Conservation (phyloP, 2,329 filamentous ascomycete species). For the Aspergillus uvarum region DNA sequence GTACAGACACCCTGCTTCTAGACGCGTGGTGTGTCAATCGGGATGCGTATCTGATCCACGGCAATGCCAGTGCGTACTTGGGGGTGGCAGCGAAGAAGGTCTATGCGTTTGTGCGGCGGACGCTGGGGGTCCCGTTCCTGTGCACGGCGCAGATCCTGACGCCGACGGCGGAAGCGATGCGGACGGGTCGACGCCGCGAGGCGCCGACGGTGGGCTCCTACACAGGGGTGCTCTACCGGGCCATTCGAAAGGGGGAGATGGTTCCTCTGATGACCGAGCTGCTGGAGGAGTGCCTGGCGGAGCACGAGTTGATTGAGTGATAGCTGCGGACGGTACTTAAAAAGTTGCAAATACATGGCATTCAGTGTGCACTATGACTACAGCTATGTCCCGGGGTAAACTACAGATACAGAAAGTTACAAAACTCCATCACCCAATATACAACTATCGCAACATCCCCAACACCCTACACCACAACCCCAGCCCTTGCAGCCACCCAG, state of each 20-base stretch:
- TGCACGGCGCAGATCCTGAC: background rate
- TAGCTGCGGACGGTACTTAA: too few relatives aligned
- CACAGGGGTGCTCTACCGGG: background rate
- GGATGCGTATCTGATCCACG: background rate
- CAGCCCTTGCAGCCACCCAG: background rate
- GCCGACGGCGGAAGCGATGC: background rate
- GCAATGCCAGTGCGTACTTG: background rate
- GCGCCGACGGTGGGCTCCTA: background rate
- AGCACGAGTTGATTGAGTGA: background rate
- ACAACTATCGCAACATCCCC: background rate
- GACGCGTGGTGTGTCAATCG: background rate
- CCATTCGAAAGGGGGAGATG: background rate
- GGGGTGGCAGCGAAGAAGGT: background rate
- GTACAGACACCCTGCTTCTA: background rate
- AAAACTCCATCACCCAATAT: background rate
- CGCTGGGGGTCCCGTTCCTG: background rate
- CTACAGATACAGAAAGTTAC: too few relatives aligned
- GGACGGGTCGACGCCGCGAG: background rate
- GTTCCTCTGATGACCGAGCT: background rate
- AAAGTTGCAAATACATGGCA: too few relatives aligned
- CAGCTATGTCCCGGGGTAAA: too few relatives aligned
- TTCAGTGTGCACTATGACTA: too few relatives aligned
- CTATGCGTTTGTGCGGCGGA: constrained; percentile 1
- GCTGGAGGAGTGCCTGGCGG: background rate
- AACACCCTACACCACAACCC: background rate